Base-by-base conservation (phyloP, 306 rosid species). In the Dalbergia cochinchinensis region DNA sequence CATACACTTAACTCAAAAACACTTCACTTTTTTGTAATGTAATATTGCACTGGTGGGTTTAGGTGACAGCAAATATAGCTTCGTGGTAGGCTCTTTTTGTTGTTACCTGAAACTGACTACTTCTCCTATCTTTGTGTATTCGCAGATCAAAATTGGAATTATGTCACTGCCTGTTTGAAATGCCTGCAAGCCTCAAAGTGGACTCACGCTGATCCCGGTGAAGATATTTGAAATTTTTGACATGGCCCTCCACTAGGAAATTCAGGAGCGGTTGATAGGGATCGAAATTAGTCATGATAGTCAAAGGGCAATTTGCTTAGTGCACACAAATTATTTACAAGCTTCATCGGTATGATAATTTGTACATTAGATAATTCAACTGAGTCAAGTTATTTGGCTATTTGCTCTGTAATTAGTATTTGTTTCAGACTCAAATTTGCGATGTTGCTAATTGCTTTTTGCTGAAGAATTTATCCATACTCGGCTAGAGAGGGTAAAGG, bases 101-200 rank as follows among this genome's bases (percentile, higher is more conserved):
- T 54, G 47, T 34, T 50, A 7, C 10, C 51, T 69, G 65, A 60
- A 31, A 54, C 8, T 77, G 64, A 33, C 50, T n/a, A 53, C 12
- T 73, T 67, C 68, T 71, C 78, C 79, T 22, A 84, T 62, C 70
- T 14, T 3, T 39, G 15, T 39, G 15, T 41, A 35, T 78, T 83
- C 55, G 79, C 84, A 80, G 85, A 77, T 73, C 50, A 62, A 67
- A 44, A 42, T 66, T 79, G 73, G 33, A 79, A 74, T 65, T 11
- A 75, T 42, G 78, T 61, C 39, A 68, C 77, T 51, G 60, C 65
- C 18, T 70, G 61, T 59, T 66, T 71, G 73, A 63, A 63, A 71
- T 41, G 66, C 64, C 39, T 47, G 71, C 78, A 82, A 61, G 59
- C 34, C 71, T 57, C 71, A 78, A 69, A 75, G 65, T 71, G 87